Percentiles rank a stretch among this genome's conserved stretches.
Conservation (phyloP, 805 yeast genomes). For the Yarrowia keelungensis region DNA sequence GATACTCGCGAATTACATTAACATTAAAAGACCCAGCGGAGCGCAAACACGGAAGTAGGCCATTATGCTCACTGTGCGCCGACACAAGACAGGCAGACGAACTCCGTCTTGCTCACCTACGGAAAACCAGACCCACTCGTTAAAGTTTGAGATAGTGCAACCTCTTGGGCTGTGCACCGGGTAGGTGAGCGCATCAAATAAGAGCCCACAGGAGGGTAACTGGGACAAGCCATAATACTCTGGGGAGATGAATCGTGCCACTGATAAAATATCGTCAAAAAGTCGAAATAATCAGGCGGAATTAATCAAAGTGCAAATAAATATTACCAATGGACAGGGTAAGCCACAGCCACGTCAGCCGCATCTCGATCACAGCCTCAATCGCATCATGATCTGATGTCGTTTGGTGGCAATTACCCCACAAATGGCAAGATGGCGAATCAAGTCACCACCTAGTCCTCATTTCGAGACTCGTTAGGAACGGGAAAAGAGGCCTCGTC, state of each 20-base stretch:
- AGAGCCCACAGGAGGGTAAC: slow-evolving; percentile 15
- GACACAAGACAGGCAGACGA: too few relatives aligned
- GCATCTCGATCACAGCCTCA: too few relatives aligned
- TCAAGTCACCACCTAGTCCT: neutral
- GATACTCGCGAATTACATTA: slow-evolving; percentile 1
- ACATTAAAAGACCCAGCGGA: neutral
- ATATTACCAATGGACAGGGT: too few relatives aligned
- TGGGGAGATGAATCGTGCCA: too few relatives aligned
- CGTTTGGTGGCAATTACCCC: slow-evolving; percentile 13
- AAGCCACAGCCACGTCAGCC: too few relatives aligned
- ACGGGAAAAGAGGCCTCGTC: slow-evolving; percentile 34
- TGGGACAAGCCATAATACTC: too few relatives aligned
- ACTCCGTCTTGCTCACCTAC: too few relatives aligned
- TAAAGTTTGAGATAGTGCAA: slow-evolving; percentile 33
- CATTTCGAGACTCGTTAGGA: neutral
- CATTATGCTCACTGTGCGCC: too few relatives aligned
- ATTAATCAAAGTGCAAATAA: too few relatives aligned
- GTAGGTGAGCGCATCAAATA: slow-evolving; percentile 35
- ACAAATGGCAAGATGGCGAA: neutral
- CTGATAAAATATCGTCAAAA: too few relatives aligned
- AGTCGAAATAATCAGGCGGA: too few relatives aligned
- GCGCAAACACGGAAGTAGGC: too few relatives aligned
- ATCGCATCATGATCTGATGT: neutral
- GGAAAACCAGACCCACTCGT: slow-evolving; percentile 5
- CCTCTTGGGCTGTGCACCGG: slow-evolving; percentile 36